Conservation (phyloP, 768 basidiomycete genomes). For the Candolleomyces eurysporus region DNA sequence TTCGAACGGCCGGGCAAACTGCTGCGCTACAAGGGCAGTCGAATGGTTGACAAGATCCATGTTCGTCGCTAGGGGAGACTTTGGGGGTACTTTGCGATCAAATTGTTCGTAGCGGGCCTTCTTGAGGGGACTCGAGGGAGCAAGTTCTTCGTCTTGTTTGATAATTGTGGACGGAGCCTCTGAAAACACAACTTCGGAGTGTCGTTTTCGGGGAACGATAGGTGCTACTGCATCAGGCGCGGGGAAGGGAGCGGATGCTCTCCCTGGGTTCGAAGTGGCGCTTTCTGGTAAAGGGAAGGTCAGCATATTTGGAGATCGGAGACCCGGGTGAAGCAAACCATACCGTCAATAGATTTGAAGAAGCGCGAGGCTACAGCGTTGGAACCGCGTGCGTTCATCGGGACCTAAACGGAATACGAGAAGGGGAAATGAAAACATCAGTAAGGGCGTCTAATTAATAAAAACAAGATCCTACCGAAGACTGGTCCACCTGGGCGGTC, state of each 20-base stretch:
- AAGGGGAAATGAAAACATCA: not conserved
- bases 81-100: not conserved
- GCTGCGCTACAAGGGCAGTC: not conserved
- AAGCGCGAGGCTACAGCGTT: not conserved
- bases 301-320: not conserved
- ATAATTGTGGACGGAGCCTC: conserved; percentile 20
- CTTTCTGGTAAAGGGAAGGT: not conserved
- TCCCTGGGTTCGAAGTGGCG: not conserved
- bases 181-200: conserved; percentile 26
- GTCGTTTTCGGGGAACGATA: conserved; percentile 36
- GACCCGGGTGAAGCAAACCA: not conserved
- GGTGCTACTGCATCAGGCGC: conserved; percentile 30
- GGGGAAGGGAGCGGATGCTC: conserved; percentile 11
- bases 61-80: conserved; percentile 5
- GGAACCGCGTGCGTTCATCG: not conserved
- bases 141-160: not conserved
- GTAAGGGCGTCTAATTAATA: not conserved
- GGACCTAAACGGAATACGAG: not conserved
- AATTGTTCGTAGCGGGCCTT: not conserved
- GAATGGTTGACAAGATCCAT: not conserved
- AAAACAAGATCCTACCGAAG: not conserved
- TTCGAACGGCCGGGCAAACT: conserved; percentile 11
- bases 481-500: not conserved
- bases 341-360: not conserved
- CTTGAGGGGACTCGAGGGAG: conserved; percentile 2